Conservation (phyloP, 2,329 filamentous ascomycete species). For the Fusarium metavorans region DNA sequence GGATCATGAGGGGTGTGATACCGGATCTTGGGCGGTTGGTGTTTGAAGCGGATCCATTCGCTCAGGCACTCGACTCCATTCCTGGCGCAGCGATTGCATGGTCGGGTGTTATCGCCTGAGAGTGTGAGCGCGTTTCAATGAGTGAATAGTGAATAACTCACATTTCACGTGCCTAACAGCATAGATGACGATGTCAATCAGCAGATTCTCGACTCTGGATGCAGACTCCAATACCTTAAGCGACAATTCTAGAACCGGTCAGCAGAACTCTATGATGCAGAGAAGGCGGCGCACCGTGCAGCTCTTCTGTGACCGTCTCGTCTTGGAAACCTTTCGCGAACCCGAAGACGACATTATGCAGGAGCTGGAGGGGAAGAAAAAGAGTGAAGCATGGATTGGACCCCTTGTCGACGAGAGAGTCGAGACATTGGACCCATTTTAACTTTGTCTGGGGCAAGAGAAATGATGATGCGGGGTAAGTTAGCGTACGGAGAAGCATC, state of each 20-base stretch:
- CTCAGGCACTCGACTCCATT: not conserved
- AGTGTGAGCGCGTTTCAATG: rapidly evolving
- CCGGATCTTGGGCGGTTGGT: slow-evolving; percentile 1
- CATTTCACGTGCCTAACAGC: not conserved
- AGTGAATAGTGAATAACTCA: not conserved
- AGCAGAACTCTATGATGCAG: not conserved
- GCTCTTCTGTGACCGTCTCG: not conserved
- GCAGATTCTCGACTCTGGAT: not conserved
- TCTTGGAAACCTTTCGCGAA: not conserved
- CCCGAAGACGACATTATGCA: not conserved
- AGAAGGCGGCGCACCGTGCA: not conserved
- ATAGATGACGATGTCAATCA: not conserved
- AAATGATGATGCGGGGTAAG: not conserved
- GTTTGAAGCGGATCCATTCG: not conserved
- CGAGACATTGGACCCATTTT: not conserved
- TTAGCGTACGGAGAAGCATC: not conserved
- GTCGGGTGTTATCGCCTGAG: not conserved
- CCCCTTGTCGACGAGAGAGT: not conserved
- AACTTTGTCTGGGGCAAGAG: not conserved
- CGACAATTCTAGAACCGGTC: not conserved
- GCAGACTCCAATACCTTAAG: not conserved
- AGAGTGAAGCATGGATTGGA: not conserved
- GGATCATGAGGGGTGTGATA: not conserved
- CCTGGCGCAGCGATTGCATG: not conserved
- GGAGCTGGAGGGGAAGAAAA: not conserved